A percentile compares a stretch with the other conserved stretches of the same genome.
These are phyloP conservation scores for Ceratocystis colombiana DNA, from an alignment of 2,329 filamentous ascomycete genomes.

Conservation along the genomic window DNA sequence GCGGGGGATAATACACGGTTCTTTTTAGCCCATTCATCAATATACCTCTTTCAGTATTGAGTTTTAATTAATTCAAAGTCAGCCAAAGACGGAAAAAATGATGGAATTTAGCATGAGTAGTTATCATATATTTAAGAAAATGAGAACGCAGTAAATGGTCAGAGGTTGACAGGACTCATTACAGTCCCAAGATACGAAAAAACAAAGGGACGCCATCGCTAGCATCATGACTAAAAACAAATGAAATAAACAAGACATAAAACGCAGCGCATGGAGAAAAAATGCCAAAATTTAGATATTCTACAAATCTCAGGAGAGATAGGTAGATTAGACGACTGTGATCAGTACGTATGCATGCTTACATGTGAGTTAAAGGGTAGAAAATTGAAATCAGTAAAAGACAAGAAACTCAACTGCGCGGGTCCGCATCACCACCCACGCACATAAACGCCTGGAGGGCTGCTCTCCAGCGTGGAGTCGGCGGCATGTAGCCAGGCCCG, in stretches of 20 bases:
- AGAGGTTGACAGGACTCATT: neutral
- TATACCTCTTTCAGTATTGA: neutral
- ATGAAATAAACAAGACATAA: neutral
- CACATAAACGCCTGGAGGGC: neutral
- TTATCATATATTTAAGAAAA: conserved; percentile 19
- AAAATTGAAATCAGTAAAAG: neutral
- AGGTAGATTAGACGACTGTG: neutral
- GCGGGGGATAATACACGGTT: neutral
- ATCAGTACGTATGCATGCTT: neutral
- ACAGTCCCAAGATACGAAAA: neutral
- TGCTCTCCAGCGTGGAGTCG: conserved; percentile 4
- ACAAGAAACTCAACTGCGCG: neutral
- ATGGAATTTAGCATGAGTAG: conserved; percentile 5
- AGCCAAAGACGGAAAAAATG: neutral
- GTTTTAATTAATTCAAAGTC: neutral
- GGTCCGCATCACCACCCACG: conserved; percentile 9
- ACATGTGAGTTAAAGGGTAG: neutral
- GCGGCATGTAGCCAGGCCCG: conserved; percentile 39
- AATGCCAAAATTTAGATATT: neutral
- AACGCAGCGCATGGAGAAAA: neutral
- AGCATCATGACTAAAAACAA: conserved; percentile 12
- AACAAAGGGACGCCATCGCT: conserved; percentile 13
- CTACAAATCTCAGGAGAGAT: neutral
- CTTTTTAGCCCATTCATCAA: neutral
- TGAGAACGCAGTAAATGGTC: conserved; percentile 21